Evolutionary conservation across 129 eudicot species (phyloP).

Genomic region (Silybum marianum): DNA sequence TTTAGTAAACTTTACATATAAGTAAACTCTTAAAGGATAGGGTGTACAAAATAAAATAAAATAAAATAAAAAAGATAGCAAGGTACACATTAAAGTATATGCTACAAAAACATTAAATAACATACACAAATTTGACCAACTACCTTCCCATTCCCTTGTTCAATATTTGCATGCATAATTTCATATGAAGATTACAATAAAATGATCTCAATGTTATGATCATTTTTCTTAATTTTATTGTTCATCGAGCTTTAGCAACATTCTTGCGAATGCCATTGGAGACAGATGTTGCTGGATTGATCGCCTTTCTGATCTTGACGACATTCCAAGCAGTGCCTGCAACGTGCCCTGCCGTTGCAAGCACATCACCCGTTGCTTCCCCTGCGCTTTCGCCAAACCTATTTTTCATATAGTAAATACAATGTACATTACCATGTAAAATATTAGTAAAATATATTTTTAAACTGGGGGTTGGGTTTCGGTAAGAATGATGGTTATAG

Average conservation of each 20-base stretch:
- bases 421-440: neutral
- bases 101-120: neutral
- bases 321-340: constrained; percentile 94
- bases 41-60: too few species aligned
- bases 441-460: too few species aligned
- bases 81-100: neutral
- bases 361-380: constrained; percentile 76
- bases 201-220: constrained; percentile 1
- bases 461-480: too few species aligned
- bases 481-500: too few species aligned
- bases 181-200: neutral
- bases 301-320: constrained; percentile 67
- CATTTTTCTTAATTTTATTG: neutral
- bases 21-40: too few species aligned
- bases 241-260: constrained; percentile 40
- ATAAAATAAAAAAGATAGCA: too few species aligned
- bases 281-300: constrained; percentile 65
- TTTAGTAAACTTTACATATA: too few species aligned
- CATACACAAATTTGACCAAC: neutral
- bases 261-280: constrained; percentile 49
- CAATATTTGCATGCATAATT: neutral
- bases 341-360: constrained; percentile 87
- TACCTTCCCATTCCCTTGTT: neutral
- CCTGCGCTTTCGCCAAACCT: constrained; percentile 97
- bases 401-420: neutral